These are phyloP conservation scores for Acanthamoeba triangularis DNA, from an alignment of 208 protist genomes.

Conservation along the genomic window DNA sequence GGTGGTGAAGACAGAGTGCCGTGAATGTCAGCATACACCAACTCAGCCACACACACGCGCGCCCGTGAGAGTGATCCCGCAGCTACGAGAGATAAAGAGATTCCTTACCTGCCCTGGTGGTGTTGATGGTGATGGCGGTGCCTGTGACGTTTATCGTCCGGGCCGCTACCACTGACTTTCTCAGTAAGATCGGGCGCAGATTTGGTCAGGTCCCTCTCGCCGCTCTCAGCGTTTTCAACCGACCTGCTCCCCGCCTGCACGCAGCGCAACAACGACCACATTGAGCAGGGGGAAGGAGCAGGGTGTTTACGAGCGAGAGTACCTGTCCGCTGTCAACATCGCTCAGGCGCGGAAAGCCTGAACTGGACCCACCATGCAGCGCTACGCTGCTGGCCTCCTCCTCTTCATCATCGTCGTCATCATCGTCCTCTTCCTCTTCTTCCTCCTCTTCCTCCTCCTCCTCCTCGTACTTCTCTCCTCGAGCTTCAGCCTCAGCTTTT, in stretches of 20 bases:
- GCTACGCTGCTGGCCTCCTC: not conserved
- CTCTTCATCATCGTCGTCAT: constrained; percentile 18
- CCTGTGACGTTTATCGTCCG: not conserved
- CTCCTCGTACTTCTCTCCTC: not conserved
- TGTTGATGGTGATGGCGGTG: not conserved
- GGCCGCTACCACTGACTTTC: not conserved
- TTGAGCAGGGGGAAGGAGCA: not conserved
- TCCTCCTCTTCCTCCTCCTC: constrained; percentile 18
- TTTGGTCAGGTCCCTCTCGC: constrained; percentile 8
- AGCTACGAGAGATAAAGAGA: not conserved
- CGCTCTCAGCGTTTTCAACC: constrained; percentile 15
- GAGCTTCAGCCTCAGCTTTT: not conserved
- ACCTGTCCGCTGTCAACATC: not conserved
- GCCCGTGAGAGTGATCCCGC: not conserved
- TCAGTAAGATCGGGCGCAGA: not conserved
- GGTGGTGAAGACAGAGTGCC: no score
- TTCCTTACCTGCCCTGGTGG: not conserved
- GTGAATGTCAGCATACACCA: not conserved
- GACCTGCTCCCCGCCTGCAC: not conserved
- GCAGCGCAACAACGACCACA: not conserved
- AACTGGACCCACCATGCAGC: not conserved
- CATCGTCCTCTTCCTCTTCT: not conserved
- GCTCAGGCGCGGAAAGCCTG: not conserved
- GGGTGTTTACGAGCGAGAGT: not conserved
- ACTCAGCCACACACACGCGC: not conserved